Conservation (phyloP, 257 asterid genomes). For the Mitragyna speciosa region DNA sequence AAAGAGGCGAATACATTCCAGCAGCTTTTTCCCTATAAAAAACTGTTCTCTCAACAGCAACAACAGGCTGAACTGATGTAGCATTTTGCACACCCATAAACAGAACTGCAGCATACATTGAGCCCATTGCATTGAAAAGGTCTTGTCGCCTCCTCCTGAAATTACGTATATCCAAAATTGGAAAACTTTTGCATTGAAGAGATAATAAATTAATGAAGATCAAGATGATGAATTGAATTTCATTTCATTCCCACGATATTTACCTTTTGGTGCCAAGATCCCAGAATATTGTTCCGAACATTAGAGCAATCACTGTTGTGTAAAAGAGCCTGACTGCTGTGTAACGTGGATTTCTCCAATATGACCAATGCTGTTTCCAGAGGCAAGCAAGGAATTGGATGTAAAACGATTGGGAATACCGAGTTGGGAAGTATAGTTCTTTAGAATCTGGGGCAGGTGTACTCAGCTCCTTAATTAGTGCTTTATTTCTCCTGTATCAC, state of each 20-base stretch:
- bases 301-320: constrained; percentile 58
- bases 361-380: constrained; percentile 81
- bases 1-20: constrained; percentile 85
- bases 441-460: constrained; percentile 52
- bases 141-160: constrained; percentile 60
- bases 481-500: constrained; percentile 64
- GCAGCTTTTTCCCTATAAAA: constrained; percentile 89
- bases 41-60: constrained; percentile 75
- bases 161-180: neutral
- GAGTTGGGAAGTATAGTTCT: constrained; percentile 53
- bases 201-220: too few species aligned
- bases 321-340: constrained; percentile 71
- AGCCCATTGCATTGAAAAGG: constrained; percentile 80
- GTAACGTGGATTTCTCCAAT: constrained; percentile 79
- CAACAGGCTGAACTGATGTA: constrained; percentile 73
- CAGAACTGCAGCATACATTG: constrained; percentile 70
- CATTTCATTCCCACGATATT: neutral
- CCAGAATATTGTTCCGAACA: constrained; percentile 85
- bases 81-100: constrained; percentile 74
- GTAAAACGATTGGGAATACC: constrained; percentile 60
- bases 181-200: neutral
- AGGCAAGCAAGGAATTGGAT: constrained; percentile 75
- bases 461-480: constrained; percentile 56
- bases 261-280: constrained; percentile 67
- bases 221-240: neutral